Evolutionary conservation across 345 rosid genomes (phyloP).

Genomic region (Arabidopsis arenosa): DNA sequence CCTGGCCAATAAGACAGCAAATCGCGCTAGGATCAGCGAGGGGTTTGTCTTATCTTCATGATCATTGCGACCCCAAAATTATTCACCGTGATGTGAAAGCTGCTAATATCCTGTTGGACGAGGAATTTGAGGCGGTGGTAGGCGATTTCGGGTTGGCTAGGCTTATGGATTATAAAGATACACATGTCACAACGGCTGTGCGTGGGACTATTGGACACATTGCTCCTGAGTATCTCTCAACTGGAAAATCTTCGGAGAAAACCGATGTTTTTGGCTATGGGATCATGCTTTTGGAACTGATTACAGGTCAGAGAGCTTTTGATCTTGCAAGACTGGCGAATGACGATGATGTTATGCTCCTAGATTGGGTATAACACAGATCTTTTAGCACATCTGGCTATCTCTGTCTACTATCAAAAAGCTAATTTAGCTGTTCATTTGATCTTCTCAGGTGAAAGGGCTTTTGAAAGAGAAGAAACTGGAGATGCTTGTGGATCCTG

Average conservation of each 20-base stretch:
- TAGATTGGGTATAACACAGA: slow-evolving; percentile 75
- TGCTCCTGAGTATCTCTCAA: slow-evolving; percentile 93
- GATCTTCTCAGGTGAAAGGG: slow-evolving; percentile 71
- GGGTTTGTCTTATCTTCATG: slow-evolving; percentile 93
- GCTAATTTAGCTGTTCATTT: slow-evolving; percentile 26
- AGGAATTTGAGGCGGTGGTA: slow-evolving; percentile 95
- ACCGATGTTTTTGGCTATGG: slow-evolving; percentile 97
- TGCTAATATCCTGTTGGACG: slow-evolving; percentile 88
- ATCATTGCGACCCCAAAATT: slow-evolving; percentile 96
- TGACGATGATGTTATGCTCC: slow-evolving; percentile 91
- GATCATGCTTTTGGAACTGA: slow-evolving; percentile 92
- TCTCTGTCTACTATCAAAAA: not conserved
- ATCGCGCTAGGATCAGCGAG: slow-evolving; percentile 94
- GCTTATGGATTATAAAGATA: slow-evolving; percentile 95
- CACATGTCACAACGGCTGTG: slow-evolving; percentile 95
- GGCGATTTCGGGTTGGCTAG: slow-evolving; percentile 95
- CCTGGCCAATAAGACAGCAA: slow-evolving; percentile 79
- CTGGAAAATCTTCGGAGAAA: slow-evolving; percentile 95
- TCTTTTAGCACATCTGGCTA: not conserved
- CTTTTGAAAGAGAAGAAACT: slow-evolving; percentile 83
- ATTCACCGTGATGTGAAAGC: slow-evolving; percentile 98
- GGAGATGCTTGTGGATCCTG: slow-evolving; percentile 94
- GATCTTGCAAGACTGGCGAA: slow-evolving; percentile 97
- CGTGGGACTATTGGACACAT: slow-evolving; percentile 96
- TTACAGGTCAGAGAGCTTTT: slow-evolving; percentile 94